Conservation (phyloP, 495 filamentous ascomycete genomes). For the Hypomontagnella monticulosa region DNA sequence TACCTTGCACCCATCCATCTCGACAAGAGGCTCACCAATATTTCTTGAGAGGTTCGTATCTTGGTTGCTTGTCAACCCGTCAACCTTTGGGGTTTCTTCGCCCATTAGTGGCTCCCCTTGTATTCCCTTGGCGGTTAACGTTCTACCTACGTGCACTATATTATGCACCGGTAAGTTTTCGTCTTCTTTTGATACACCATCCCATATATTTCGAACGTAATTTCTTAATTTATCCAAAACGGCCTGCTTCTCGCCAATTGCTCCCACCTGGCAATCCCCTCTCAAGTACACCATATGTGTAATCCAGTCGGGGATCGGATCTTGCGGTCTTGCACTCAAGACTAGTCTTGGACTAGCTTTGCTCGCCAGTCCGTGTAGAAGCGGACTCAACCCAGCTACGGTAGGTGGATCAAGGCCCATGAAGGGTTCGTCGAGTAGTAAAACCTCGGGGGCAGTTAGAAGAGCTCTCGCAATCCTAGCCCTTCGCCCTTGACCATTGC, state of each 20-base stretch:
- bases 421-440: constrained; percentile 94
- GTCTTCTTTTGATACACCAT: constrained; percentile 46
- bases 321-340: constrained; percentile 82
- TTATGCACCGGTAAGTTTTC: constrained; percentile 54
- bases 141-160: constrained; percentile 61
- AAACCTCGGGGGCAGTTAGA: constrained; percentile 76
- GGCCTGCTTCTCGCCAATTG: constrained; percentile 63
- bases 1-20: constrained; percentile 85
- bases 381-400: constrained; percentile 69
- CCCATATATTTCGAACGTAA: constrained; percentile 54
- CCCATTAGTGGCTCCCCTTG: constrained; percentile 49
- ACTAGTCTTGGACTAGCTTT: constrained; percentile 74
- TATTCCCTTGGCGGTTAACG: constrained; percentile 57
- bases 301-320: constrained; percentile 88
- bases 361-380: constrained; percentile 72
- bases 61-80: not conserved
- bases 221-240: constrained; percentile 60
- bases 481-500: constrained; percentile 90
- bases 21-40: constrained; percentile 72
- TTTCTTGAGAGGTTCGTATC: constrained; percentile 17
- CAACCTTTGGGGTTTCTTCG: constrained; percentile 25
- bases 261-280: constrained; percentile 65
- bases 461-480: constrained; percentile 89
- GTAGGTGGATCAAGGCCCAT: constrained; percentile 95
- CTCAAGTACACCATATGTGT: constrained; percentile 79